Evolutionary conservation across 2,329 filamentous ascomycete species (phyloP), one percentile per base, ranked within the genome.

Genomic region (Sordariomycetes sp.): DNA sequence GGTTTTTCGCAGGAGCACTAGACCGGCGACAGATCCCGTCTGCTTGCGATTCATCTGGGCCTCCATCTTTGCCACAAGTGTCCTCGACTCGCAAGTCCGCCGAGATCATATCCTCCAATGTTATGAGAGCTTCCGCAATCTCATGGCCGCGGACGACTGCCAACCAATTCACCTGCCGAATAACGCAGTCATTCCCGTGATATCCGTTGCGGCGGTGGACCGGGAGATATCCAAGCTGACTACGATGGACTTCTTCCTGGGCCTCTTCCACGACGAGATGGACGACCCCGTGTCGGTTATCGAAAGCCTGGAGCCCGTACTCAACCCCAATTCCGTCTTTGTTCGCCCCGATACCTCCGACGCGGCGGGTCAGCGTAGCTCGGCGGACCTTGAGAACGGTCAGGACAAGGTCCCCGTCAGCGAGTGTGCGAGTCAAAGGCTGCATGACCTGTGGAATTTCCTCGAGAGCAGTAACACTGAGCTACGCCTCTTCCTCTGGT

Each of bases 241-340:
- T 15, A 97, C 92, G 0, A 94, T 95, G 81, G 92, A 96, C 66
- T 97, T 97, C 68, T 97, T 99, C 69, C 78, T 90, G 55, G 89
- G 85, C 42, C 81, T 99, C 0, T 97, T 97, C 67, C 87, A 89
- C 59, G 85, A 90, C 42, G 87, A 94, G 58, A 81, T 85, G 59
- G 84, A 86, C 53, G 86, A 96, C 62, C 89, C 92, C 0, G 80
- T 92, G 13, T 80, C 85, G 5, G 82, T 96, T 22, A 96, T 99
- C 59, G 90, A 96, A 65, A 94, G 85, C 32, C 74, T 99, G 39
- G 94, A 99, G 65, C 94, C 94, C 3, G 87, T 99, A 10, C 75
- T 99, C 5, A 92, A 96, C 61, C 85, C 87, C 0, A 73, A 78
- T 4, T 76, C 82, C 0, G 80, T 84, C 1, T 73, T 70, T 56